Base-by-base conservation (phyloP, 495 filamentous ascomycete genomes). In the Aspergillus panamensis region DNA sequence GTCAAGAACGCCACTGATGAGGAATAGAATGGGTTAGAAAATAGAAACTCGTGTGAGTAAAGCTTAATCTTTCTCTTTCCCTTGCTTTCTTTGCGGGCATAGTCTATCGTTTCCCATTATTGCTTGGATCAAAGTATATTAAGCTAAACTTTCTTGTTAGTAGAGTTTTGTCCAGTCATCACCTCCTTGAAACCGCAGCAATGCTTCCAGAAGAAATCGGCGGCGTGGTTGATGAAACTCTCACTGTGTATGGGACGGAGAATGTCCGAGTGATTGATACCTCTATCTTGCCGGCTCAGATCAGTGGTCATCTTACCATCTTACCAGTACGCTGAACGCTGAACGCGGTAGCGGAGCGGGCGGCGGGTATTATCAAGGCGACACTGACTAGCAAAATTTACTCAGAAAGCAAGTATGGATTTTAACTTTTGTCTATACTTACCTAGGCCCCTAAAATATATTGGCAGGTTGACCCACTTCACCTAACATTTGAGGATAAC, bases 301-400 rank as follows among this genome's bases (percentile, higher is more conserved):
- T 79, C 10, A 74, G 74, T 43, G 77, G 73, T 3, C 76, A 85
- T 62, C 56, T 77, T 31, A 68, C 73, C 76, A 85, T 62, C 56
- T 77, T 31, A 68, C 73, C 53, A 75, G 70, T 14, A 80, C 80
- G 0, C 63, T 83, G 0, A 84, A 80, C 80, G 0, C 63, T 83
- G 0, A 84, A 83, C 69, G 80, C 77, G 3, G 72, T 83, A 60
- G 79, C 78, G 6, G 82, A 85, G 69, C 77, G 77, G 56, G 82
- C 69, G 1, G 77, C 80, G 6, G 68, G 73, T 55, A 68, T 83
- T 45, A 81, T 82, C 59, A 80, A 78, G 67, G 10, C 6, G 35
- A n/a, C 6, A n/a, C 8, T 39, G 35, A n/a, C 10, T 6, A 39
- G 35, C 10, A 0, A 5, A n/a, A 12, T 8, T n/a, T n/a, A 5